Evolutionary conservation across 345 rosid genomes (phyloP), one percentile per base, ranked within the genome.

Genomic region (Boechera retrofracta): DNA sequence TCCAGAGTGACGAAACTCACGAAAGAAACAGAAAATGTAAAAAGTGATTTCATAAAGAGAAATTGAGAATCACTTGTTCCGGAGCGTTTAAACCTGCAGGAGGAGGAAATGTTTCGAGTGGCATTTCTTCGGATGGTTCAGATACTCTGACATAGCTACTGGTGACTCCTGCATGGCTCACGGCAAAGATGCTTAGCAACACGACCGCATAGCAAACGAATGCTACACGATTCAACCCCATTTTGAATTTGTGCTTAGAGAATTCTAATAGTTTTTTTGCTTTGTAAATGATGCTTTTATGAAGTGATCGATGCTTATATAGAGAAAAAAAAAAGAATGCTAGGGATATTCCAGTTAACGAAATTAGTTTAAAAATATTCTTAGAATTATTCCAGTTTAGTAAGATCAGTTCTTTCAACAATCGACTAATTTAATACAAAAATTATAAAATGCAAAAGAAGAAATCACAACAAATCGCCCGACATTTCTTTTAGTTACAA

Each of bases 71-170:
- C 12, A 78, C 81, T 53, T 78, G 81, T 53, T 78, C 78, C 0
- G 78, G 70, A 58, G 78, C 70, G 58, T 79, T 73, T 1, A 6
- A 73, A 11, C 78, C 78, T 1, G 78, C 36, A 8, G 78, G 82
- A 53, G 74, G 77, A 72, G 73, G 73, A 15, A 78, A 72, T 24
- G 73, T 59, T 41, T 78, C 78, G 2, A 72, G 73, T 29, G 81
- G 64, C 78, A 78, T 78, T 44, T 64, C 78, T 13, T 57, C 62
- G 2, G 74, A 72, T 2, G 78, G 73, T 60, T 78, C 81, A 42
- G 81, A 59, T 2, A 59, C 70, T 73, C 82, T 73, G 2, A 12
- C 21, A 24, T 73, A 59, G 11, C 0, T 39, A 67, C 35, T 10
- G 31, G 81, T 78, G 35, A 78, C 48, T 29, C 81, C 78, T 1